These are phyloP conservation scores for Calonectria honghensis DNA, from an alignment of 2,329 filamentous ascomycete genomes.

Conservation along the genomic window DNA sequence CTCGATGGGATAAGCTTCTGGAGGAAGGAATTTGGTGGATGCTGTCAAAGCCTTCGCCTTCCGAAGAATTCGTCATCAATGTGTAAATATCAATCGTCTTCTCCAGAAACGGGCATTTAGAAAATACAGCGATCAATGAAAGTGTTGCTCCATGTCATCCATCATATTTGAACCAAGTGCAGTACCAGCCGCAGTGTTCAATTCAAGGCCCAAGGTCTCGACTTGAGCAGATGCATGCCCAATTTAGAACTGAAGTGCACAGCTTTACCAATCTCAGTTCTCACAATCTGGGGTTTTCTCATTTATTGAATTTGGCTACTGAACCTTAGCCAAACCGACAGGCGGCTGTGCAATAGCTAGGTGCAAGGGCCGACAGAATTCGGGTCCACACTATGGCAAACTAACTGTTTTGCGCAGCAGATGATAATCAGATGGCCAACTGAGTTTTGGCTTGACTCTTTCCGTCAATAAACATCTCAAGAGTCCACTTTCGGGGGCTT, in stretches of 20 bases:
- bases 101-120: neutral
- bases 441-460: neutral
- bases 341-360: neutral
- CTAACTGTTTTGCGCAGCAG: neutral
- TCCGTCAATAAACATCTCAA: neutral
- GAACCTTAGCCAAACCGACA: neutral
- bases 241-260: too few species aligned
- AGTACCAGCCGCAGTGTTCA: neutral
- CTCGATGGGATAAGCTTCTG: conserved; percentile 5
- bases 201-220: neutral
- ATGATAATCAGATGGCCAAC: neutral
- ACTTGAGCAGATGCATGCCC: too few species aligned
- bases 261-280: too few species aligned
- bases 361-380: neutral
- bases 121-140: neutral
- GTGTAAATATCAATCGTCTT: neutral
- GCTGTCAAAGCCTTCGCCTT: neutral
- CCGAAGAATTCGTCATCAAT: neutral
- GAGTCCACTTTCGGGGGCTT: neutral
- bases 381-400: neutral
- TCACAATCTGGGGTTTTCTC: neutral
- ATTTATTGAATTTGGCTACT: neutral
- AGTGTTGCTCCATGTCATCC: neutral
- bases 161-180: neutral
- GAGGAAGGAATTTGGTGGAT: conserved; percentile 2